phyloP scores from a whole-genome alignment of 345 rosid genomes.

The Eucalyptus pauciflora region DNA sequence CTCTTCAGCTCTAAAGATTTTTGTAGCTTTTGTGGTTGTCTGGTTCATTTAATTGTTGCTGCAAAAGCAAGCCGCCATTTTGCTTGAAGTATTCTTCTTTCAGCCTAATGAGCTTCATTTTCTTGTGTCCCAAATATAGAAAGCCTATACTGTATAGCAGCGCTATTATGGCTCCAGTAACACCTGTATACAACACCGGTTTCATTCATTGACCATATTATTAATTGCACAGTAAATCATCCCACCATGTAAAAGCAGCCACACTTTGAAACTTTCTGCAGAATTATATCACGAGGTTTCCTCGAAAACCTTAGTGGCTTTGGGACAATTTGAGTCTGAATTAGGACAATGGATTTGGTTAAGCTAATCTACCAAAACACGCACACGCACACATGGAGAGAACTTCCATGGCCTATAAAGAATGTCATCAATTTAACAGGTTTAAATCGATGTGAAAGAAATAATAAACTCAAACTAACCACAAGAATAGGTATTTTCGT shows the following conservation, averaged over 20 bases:
- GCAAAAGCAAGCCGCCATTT: neutral
- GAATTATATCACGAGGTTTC: neutral
- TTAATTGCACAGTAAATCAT: neutral
- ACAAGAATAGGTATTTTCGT: neutral
- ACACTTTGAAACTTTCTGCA: too few species aligned
- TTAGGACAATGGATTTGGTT: neutral
- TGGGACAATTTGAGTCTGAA: neutral
- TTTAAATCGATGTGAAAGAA: neutral
- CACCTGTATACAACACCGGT: neutral
- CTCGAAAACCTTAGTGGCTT: neutral
- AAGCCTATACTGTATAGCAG: too few species aligned
- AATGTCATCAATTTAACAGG: neutral
- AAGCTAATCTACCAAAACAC: neutral
- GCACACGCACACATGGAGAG: fast-evolving
- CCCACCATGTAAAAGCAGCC: neutral
- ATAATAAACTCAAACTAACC: neutral
- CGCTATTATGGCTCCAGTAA: neutral
- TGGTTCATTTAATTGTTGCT: neutral
- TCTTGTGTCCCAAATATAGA: too few species aligned
- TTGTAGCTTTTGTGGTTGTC: neutral
- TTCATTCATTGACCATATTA: neutral
- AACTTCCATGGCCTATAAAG: neutral
- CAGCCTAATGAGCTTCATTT: too few species aligned
- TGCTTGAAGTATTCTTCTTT: neutral
- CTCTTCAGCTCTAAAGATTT: slow-evolving; percentile 15